phyloP scores from a whole-genome alignment of 495 filamentous ascomycete genomes.

The Tuber umbilicatum region DNA sequence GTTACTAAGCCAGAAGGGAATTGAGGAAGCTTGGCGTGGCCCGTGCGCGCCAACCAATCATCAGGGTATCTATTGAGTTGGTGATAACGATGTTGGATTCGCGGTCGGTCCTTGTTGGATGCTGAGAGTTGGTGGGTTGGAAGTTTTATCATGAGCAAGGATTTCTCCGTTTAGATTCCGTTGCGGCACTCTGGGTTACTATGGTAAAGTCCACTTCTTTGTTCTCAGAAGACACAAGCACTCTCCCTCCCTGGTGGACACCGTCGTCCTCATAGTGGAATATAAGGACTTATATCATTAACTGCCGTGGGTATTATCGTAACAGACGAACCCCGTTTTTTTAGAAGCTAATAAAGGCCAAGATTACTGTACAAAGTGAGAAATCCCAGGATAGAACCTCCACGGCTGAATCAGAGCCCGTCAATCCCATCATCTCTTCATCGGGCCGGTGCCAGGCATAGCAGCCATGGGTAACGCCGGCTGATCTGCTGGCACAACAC shows the following conservation, averaged over 20 bases:
- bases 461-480: slow-evolving; percentile 30
- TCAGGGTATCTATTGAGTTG: background rate
- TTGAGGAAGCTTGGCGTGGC: background rate
- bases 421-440: slow-evolving; percentile 26
- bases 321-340: background rate
- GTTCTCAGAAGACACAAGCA: background rate
- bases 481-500: slow-evolving; percentile 33
- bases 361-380: background rate
- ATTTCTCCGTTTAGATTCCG: background rate
- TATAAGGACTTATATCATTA: background rate
- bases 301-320: background rate
- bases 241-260: background rate
- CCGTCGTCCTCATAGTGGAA: background rate
- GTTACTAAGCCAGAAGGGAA: slow-evolving; percentile 1
- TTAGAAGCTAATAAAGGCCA: background rate
- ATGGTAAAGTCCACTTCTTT: background rate
- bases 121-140: background rate
- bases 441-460: slow-evolving; percentile 10
- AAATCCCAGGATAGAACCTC: background rate
- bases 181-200: background rate
- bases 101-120: background rate
- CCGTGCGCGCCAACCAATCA: background rate
- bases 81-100: background rate
- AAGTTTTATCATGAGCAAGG: background rate
- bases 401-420: background rate